Percentiles rank a stretch among this genome's conserved stretches.
Evolutionary conservation across 2,329 filamentous ascomycete species (phyloP).

Genomic region (Bipolaris sorokiniana): DNA sequence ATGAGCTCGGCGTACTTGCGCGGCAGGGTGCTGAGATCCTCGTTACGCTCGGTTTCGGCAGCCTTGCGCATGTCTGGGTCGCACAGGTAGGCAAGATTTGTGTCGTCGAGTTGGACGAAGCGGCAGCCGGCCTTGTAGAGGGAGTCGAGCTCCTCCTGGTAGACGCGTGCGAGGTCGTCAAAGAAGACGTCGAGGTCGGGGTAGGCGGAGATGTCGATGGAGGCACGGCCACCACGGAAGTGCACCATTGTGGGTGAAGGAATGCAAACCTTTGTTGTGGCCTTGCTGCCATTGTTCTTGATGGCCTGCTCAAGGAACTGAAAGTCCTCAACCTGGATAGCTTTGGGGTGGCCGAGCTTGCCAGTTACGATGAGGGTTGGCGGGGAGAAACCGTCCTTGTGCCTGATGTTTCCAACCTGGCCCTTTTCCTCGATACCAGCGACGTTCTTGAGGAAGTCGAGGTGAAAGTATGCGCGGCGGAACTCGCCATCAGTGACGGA

Average conservation of each 20-base stretch:
- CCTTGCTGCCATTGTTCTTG: conserved; percentile 45
- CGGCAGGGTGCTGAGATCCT: conserved; percentile 57
- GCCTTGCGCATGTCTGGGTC: conserved; percentile 62
- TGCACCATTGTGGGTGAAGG: conserved; percentile 66
- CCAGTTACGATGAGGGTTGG: conserved; percentile 61
- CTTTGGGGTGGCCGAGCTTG: conserved; percentile 59
- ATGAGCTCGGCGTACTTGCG: conserved; percentile 62
- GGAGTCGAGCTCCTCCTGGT: conserved; percentile 61
- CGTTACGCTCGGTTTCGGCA: conserved; percentile 57
- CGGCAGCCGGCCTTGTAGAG: conserved; percentile 62
- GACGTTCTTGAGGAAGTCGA: conserved; percentile 64
- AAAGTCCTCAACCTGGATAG: conserved; percentile 65
- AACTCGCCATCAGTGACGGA: conserved; percentile 64
- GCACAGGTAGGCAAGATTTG: conserved; percentile 65
- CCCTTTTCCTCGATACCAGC: conserved; percentile 61
- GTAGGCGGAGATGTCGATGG: conserved; percentile 60
- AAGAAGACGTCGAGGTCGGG: conserved; percentile 63
- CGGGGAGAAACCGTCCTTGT: conserved; percentile 57
- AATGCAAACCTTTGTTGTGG: conserved; percentile 63
- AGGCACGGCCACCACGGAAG: conserved; percentile 62
- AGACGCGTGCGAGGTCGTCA: conserved; percentile 61
- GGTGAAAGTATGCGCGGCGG: conserved; percentile 64
- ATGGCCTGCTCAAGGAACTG: conserved; percentile 60
- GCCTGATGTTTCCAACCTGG: conserved; percentile 52
- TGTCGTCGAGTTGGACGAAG: conserved; percentile 65